These are phyloP conservation scores for Saitozyma podzolica DNA, from an alignment of 768 basidiomycete species.

Conservation along the genomic window DNA sequence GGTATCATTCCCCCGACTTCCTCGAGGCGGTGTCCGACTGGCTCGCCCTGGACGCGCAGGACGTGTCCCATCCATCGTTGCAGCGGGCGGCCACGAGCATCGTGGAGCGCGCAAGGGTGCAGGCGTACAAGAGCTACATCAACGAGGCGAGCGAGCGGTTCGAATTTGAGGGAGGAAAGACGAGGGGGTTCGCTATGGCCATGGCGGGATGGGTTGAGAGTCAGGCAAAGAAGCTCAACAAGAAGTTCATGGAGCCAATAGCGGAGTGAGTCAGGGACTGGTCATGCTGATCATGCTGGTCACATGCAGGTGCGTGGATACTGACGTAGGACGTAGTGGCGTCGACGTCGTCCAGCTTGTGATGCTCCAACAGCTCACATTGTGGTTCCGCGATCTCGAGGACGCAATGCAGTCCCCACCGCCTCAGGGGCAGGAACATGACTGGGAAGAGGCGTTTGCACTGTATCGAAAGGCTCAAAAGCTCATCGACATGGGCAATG, in stretches of 20 bases:
- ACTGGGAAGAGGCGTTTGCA: constrained; percentile 74
- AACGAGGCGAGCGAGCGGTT: constrained; percentile 28
- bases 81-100: constrained; percentile 18
- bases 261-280: constrained; percentile 61
- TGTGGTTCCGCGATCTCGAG: constrained; percentile 36
- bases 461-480: constrained; percentile 77
- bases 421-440: constrained; percentile 8
- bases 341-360: constrained; percentile 35
- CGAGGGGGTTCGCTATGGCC: constrained; percentile 38
- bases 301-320: no score
- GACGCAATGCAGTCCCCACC: constrained; percentile 20
- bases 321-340: constrained; percentile 9
- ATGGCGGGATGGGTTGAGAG: constrained; percentile 91
- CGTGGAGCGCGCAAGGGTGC: constrained; percentile 19
- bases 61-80: constrained; percentile 10
- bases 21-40: constrained; percentile 26
- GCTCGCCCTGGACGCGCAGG: constrained; percentile 7
- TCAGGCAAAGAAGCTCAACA: constrained; percentile 74
- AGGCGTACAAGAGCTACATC: constrained; percentile 39
- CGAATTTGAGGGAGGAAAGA: constrained; percentile 41
- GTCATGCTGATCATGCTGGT: background rate
- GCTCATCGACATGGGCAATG: constrained; percentile 73
- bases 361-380: constrained; percentile 25
- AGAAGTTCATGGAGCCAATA: constrained; percentile 79
- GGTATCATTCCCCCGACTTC: constrained; percentile 28